Evolutionary conservation across 2,329 filamentous ascomycete genomes (phyloP).

Genomic region (Neopestalotiopsis rosae): DNA sequence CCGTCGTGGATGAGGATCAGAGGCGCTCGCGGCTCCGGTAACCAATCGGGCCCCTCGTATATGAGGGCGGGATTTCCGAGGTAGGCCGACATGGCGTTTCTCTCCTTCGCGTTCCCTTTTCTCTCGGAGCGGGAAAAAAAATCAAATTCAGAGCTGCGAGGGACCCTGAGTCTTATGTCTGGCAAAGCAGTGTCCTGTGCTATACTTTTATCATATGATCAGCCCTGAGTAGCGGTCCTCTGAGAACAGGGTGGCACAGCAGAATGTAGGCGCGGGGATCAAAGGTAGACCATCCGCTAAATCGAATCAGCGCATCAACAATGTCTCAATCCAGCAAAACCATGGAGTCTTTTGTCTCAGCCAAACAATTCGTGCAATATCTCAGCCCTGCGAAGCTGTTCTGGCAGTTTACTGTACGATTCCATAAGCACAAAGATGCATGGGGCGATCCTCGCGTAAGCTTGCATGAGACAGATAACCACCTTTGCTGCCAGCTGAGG

Average conservation of each 20-base stretch:
- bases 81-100: background rate
- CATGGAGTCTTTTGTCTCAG: no score
- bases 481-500: background rate
- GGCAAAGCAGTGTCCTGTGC: no score
- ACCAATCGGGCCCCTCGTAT: slow-evolving; percentile 29
- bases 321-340: background rate
- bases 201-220: background rate
- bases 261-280: background rate
- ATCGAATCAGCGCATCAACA: background rate
- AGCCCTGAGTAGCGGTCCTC: background rate
- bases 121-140: no score
- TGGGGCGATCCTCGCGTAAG: background rate
- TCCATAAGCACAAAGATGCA: background rate
- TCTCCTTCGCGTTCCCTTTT: no score
- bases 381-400: background rate
- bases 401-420: background rate
- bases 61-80: slow-evolving; percentile 34
- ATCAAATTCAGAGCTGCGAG: no score
- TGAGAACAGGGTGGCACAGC: background rate
- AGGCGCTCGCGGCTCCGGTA: slow-evolving; percentile 40
- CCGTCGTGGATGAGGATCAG: slow-evolving; percentile 65
- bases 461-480: background rate
- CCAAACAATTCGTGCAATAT: no score
- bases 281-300: background rate
- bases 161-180: no score